phyloP scores from a whole-genome alignment of 23 red algal species.

The Gracilaria domingensis region DNA sequence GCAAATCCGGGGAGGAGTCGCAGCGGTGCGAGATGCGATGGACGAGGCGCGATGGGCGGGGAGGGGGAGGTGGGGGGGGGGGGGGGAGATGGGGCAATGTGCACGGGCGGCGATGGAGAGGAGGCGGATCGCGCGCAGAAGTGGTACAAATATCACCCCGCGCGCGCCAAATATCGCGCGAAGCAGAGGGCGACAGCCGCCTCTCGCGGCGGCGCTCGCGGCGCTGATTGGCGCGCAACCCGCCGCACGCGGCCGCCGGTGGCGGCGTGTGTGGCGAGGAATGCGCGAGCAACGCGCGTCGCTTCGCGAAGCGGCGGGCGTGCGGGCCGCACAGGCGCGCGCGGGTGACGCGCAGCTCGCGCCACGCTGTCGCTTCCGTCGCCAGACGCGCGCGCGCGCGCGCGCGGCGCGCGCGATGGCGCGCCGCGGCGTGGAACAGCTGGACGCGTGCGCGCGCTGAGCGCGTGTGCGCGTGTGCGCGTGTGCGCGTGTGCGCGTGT shows the following conservation, averaged over 20 bases:
- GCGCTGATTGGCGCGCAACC: neutral
- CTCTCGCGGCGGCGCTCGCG: neutral
- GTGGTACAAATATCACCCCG: slow-evolving; percentile 2
- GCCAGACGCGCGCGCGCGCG: too few relatives aligned
- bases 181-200: neutral
- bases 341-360: too few relatives aligned
- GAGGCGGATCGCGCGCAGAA: neutral
- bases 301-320: too few relatives aligned
- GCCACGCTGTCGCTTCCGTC: neutral
- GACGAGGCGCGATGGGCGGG: neutral
- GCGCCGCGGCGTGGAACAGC: too few relatives aligned
- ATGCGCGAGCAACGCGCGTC: too few relatives aligned
- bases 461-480: too few relatives aligned
- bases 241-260: neutral
- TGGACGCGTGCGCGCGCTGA: too few relatives aligned
- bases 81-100: neutral
- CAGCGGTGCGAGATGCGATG: neutral
- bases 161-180: neutral
- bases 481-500: too few relatives aligned
- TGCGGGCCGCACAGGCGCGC: too few relatives aligned
- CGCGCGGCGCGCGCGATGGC: too few relatives aligned
- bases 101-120: neutral
- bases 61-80: neutral
- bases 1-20: too few relatives aligned
- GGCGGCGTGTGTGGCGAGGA: too few relatives aligned